Base-by-base conservation (phyloP, 345 rosid genomes). In the Alliaria petiolata region DNA sequence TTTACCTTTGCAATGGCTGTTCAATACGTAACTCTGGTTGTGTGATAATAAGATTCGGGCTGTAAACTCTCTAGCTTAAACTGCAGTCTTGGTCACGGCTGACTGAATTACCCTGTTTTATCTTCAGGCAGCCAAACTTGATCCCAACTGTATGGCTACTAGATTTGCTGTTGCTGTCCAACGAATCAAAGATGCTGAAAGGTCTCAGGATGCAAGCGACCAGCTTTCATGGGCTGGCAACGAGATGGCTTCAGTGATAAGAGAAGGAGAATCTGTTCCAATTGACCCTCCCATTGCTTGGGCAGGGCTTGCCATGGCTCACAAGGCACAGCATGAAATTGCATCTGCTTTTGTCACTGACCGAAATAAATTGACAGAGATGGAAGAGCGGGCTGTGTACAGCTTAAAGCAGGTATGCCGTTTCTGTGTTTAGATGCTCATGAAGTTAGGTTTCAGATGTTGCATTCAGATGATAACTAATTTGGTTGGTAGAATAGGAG, bases 301-400 rank as follows among this genome's bases (percentile, higher is more conserved):
- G 99, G 89, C 95, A 20, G 99, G 99, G 62, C 90, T 91, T 69
- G 96, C 90, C 52, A 83, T 88, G 90, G 96, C 84, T 81, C 97
- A 91, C 77, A 89, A 91, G 75, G 81, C 88, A 47, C 96, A 85
- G 4, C 99, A 95, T 58, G 99, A 91, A 81, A 88, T 91, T 79
- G 82, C 88, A 35, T 88, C 96, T 59, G 93, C 98, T 60, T 95
- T 83, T 85, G 86, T 72, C 67, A 30, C 88, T 7, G 91, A 85
- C 55, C 78, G 44, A 51, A 78, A 79, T 75, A 93, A 89, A 52
- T 67, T 85, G 83, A 51, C 74, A 35, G 93, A 91, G 42, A 80
- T 82, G 65, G 92, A 88, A 80, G 95, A 87, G 66, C 81, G 87
- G 50, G 99, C 99, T 62, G 69, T 73, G 63, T 82, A 72, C 81